These are phyloP conservation scores for Phycomyces nitens DNA, from an alignment of 192 early-diverging fungal genomes.

Conservation along the genomic window DNA sequence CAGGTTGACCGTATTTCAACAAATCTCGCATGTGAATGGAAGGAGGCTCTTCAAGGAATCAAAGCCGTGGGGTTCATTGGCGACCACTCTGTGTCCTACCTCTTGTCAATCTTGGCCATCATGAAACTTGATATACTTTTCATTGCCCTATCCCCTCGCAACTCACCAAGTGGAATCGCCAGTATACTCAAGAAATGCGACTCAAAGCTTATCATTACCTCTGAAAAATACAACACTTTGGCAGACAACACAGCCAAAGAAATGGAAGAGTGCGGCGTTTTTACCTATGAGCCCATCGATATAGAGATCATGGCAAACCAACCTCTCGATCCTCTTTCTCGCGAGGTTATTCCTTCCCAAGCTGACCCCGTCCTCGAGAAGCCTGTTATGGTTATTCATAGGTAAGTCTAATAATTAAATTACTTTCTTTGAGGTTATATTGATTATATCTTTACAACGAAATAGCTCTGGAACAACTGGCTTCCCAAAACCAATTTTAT, in stretches of 20 bases:
- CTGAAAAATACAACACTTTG: background rate
- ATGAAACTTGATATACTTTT: background rate
- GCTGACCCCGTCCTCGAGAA: background rate
- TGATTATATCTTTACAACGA: background rate
- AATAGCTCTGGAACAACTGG: conserved; percentile 11
- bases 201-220: background rate
- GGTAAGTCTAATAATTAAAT: background rate
- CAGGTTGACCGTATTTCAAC: background rate
- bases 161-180: conserved; percentile 9
- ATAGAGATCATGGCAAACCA: background rate
- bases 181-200: background rate
- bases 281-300: background rate
- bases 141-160: background rate
- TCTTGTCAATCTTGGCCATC: background rate
- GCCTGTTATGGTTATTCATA: conserved; percentile 3
- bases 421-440: background rate
- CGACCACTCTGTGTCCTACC: background rate
- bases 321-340: background rate
- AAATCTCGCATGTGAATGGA: background rate
- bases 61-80: background rate
- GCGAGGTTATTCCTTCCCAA: background rate
- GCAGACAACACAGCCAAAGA: background rate
- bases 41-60: background rate
- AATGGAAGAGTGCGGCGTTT: background rate
- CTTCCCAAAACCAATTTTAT: conserved; percentile 11